Conservation (phyloP, 306 rosid genomes). For the Cicer pinnatifidum region DNA sequence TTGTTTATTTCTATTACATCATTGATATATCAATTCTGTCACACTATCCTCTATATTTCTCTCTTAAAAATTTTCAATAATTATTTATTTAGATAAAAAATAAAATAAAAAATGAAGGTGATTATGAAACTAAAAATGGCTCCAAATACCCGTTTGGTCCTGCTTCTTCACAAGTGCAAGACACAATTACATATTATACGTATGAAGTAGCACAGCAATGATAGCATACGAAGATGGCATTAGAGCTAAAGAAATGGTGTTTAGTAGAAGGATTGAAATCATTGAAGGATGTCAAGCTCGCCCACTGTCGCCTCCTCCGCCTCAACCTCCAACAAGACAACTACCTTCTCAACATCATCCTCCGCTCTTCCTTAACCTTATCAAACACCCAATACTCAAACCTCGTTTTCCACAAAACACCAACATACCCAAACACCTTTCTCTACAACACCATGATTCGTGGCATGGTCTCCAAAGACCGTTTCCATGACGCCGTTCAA, state of each 20-base stretch:
- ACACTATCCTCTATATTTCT: too few species aligned
- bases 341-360: slow-evolving; percentile 56
- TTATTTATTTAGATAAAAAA: too few species aligned
- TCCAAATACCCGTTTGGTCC: too few species aligned
- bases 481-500: slow-evolving; percentile 50
- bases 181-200: too few species aligned
- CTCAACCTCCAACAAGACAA: slow-evolving; percentile 58
- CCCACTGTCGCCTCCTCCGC: slow-evolving; percentile 64
- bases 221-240: slow-evolving; percentile 24
- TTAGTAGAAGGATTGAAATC: slow-evolving; percentile 53
- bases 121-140: too few species aligned
- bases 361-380: slow-evolving; percentile 53
- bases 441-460: slow-evolving; percentile 73
- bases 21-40: too few species aligned
- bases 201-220: not conserved
- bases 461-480: slow-evolving; percentile 59
- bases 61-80: too few species aligned
- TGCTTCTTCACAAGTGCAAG: too few species aligned
- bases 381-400: slow-evolving; percentile 46
- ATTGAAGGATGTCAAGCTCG: slow-evolving; percentile 58
- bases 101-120: too few species aligned
- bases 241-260: slow-evolving; percentile 53
- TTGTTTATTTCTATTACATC: too few species aligned
- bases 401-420: slow-evolving; percentile 49
- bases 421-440: slow-evolving; percentile 49